These are phyloP conservation scores for Colletotrichum melonis DNA, from an alignment of 2,329 filamentous ascomycete species.

Conservation along the genomic window DNA sequence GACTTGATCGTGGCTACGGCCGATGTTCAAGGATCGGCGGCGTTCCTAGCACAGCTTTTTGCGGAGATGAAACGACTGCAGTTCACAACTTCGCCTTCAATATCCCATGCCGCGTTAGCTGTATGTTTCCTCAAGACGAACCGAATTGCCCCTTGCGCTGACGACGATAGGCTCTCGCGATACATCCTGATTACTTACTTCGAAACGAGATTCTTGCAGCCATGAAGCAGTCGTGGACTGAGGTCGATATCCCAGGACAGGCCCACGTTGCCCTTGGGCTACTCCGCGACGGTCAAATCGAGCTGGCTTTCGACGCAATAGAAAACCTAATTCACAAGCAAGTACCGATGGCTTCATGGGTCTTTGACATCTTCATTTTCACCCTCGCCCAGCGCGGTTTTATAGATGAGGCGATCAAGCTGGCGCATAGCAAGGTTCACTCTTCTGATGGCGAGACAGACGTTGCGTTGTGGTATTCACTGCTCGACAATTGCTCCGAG, in stretches of 20 bases:
- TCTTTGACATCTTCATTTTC: conserved; percentile 82
- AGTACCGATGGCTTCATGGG: conserved; percentile 73
- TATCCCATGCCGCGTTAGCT: conserved; percentile 79
- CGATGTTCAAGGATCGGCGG: conserved; percentile 74
- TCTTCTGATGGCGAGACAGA: conserved; percentile 46
- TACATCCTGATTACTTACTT: conserved; percentile 87
- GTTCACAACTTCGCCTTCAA: conserved; percentile 71
- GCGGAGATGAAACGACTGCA: conserved; percentile 75
- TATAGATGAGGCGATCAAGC: conserved; percentile 78
- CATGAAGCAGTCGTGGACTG: conserved; percentile 79
- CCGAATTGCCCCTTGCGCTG: not conserved
- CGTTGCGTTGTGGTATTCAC: conserved; percentile 72
- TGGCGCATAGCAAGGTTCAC: conserved; percentile 69
- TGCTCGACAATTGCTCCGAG: conserved; percentile 81
- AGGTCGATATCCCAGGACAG: conserved; percentile 70
- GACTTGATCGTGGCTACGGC: conserved; percentile 80
- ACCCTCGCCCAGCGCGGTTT: conserved; percentile 78
- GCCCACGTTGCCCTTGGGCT: conserved; percentile 78
- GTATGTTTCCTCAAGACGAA: conserved; percentile 50
- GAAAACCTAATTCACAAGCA: conserved; percentile 72
- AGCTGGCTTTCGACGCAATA: conserved; percentile 79
- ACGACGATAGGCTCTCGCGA: conserved; percentile 70
- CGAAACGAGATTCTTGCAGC: conserved; percentile 77
- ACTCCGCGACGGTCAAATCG: conserved; percentile 84
- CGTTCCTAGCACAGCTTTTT: conserved; percentile 71